Evolutionary conservation across 768 basidiomycete genomes (phyloP), one percentile per base, ranked within the genome.

Genomic region (Mycena amicta): DNA sequence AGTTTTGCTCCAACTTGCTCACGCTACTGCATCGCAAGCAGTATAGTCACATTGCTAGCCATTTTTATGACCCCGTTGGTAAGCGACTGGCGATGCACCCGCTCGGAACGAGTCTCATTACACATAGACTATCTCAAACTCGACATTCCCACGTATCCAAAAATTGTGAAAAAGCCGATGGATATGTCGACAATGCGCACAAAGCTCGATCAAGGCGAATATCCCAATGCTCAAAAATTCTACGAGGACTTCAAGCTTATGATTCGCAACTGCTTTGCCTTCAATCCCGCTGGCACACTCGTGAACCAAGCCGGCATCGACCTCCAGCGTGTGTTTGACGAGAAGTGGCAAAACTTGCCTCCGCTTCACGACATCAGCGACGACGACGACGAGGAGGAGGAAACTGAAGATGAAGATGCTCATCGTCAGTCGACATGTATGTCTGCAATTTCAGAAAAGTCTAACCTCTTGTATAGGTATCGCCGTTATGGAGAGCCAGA

Each of bases 1-100:
- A 86, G 67, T 96, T 87, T 71, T 95, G 93, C 66, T 72, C 67
- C 55, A 92, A 89, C 73, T 73, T 95, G 18, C 71, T 97, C 64
- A 77, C 74, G 56, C 90, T 95, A 60, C 69, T 98, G 59, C 77
- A 87, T 67, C 85, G 87, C 70, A 93, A 94, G 76, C 87, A 90
- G 68, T 85, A 93, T 66, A 86, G 79, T 68, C 67, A 73, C 31
- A 76, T 87, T 56, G 93, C 92, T 0, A 80, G 80, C 68, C 92
- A 93, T 4, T 99, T 99, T 77, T 90, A 95, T 65, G 90, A 93
- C 70, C 95, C 97, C 58, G 95, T 99, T 65, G 93, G 93, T 90
- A 71, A 71, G 89, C 55, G n/a, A 33, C 53, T 41, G 20, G 45
- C 33, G 28, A 57, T 31, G 41, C 46, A 55, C 29, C 29, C 47